These are phyloP conservation scores for Apiospora koreana DNA, from an alignment of 2,329 filamentous ascomycete genomes.

Conservation along the genomic window DNA sequence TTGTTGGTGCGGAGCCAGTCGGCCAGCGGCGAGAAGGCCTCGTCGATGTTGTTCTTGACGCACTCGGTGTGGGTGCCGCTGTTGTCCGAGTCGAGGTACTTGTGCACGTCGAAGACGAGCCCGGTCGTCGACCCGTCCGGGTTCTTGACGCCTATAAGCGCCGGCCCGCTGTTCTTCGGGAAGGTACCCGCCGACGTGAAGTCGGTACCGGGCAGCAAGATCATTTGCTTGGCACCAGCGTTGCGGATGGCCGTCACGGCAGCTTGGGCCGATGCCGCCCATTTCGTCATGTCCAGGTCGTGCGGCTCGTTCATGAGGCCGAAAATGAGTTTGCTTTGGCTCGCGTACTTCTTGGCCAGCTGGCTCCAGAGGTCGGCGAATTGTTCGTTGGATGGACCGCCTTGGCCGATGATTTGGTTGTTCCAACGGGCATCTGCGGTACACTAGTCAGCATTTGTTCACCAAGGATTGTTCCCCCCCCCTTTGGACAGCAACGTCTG, in stretches of 20 bases:
- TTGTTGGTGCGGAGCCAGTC: slow-evolving; percentile 35
- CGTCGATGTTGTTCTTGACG: slow-evolving; percentile 41
- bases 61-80: slow-evolving; percentile 54
- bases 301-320: slow-evolving; percentile 73
- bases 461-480: not conserved
- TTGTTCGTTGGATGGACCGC: slow-evolving; percentile 59
- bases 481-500: not conserved
- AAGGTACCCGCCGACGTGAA: slow-evolving; percentile 54
- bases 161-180: slow-evolving; percentile 49
- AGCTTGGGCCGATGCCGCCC: slow-evolving; percentile 62
- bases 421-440: slow-evolving; percentile 55
- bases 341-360: slow-evolving; percentile 59
- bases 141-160: slow-evolving; percentile 56
- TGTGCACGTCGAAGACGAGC: slow-evolving; percentile 62
- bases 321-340: slow-evolving; percentile 56
- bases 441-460: slow-evolving; percentile 8
- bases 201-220: slow-evolving; percentile 64
- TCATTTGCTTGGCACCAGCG: slow-evolving; percentile 62
- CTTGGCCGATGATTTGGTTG: slow-evolving; percentile 64
- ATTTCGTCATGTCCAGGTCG: slow-evolving; percentile 50
- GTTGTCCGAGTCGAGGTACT: slow-evolving; percentile 61
- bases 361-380: slow-evolving; percentile 60
- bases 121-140: slow-evolving; percentile 56
- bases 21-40: slow-evolving; percentile 34
- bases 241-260: slow-evolving; percentile 66